Conservation (phyloP, 371 early-diverging fungal species). For the Massospora cicadina region DNA sequence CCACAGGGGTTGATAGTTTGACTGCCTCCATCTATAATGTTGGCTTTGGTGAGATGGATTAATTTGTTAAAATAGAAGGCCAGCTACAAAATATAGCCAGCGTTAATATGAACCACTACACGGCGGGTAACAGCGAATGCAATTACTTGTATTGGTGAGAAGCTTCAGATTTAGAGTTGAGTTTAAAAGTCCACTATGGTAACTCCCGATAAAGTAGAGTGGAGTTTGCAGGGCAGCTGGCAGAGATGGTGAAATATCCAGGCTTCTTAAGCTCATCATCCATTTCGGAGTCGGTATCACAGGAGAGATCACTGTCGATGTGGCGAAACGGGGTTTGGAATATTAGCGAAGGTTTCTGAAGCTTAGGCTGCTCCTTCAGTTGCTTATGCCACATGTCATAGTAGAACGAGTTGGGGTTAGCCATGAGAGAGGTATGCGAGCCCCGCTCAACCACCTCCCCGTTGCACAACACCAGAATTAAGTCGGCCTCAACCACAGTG, state of each 20-base stretch:
- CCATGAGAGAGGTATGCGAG: constrained; percentile 63
- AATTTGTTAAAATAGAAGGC: too few species aligned
- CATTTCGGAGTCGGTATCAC: not conserved
- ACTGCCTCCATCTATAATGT: too few species aligned
- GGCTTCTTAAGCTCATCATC: not conserved
- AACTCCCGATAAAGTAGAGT: too few species aligned
- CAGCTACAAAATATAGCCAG: too few species aligned
- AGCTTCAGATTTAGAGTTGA: too few species aligned
- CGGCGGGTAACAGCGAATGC: too few species aligned
- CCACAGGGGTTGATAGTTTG: too few species aligned
- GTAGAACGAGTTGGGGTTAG: constrained; percentile 33
- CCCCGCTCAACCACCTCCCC: constrained; percentile 77
- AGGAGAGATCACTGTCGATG: not conserved
- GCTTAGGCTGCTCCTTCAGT: constrained; percentile 29
- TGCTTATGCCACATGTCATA: constrained; percentile 82
- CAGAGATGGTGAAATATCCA: not conserved
- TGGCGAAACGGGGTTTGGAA: not conserved
- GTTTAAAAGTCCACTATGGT: too few species aligned
- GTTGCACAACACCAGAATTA: constrained; percentile 54
- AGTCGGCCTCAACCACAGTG: constrained; percentile 61
- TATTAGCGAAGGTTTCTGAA: not conserved
- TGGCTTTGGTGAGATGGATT: too few species aligned
- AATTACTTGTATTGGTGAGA: too few species aligned
- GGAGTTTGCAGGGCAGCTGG: not conserved
- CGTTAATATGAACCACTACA: too few species aligned